phyloP scores from a whole-genome alignment of 495 filamentous ascomycete genomes.

The Usnea hakonensis region DNA sequence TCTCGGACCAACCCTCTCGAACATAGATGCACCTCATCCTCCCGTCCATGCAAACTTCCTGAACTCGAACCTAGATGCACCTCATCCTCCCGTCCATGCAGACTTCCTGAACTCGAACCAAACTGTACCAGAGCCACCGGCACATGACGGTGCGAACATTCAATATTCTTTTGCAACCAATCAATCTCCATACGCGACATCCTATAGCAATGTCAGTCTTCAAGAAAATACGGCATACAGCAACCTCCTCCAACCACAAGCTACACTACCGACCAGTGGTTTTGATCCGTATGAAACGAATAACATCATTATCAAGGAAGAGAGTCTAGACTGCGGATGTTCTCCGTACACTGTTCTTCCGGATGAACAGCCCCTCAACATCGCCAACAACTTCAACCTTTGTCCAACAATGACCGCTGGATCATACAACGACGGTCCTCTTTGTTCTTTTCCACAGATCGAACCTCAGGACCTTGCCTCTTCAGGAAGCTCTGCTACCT shows the following conservation, averaged over 20 bases:
- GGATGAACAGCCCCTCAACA: too few relatives aligned
- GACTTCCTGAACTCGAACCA: background rate
- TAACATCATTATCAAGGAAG: too few relatives aligned
- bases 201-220: background rate
- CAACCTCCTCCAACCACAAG: background rate
- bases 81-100: background rate
- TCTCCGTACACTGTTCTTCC: too few relatives aligned
- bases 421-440: too few relatives aligned
- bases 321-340: too few relatives aligned
- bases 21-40: background rate
- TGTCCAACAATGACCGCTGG: too few relatives aligned
- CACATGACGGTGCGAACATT: background rate
- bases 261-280: background rate
- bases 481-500: too few relatives aligned
- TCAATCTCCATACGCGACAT: background rate
- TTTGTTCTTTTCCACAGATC: too few relatives aligned
- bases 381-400: too few relatives aligned
- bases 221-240: background rate
- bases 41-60: background rate
- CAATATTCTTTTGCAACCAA: background rate
- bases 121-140: background rate
- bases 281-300: too few relatives aligned
- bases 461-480: too few relatives aligned
- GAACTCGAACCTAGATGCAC: background rate
- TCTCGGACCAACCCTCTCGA: too few relatives aligned